Percentiles rank a stretch among this genome's conserved stretches.
Evolutionary conservation across 345 rosid genomes (phyloP).

Genomic region (Schrenkiella parvula): DNA sequence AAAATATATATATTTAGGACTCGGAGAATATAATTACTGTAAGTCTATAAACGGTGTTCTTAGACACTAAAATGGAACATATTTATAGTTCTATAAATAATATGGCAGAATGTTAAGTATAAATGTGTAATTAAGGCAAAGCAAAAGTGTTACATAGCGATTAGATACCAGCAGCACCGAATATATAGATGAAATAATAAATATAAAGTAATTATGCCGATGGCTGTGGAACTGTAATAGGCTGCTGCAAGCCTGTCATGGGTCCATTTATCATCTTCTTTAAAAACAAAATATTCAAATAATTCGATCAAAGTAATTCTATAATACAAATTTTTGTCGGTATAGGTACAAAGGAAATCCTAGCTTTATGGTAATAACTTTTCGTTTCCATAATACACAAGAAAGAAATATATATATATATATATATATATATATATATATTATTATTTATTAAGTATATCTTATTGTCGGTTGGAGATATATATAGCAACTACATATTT

Average conservation of each 20-base stretch:
- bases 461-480: not conserved
- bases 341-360: not conserved
- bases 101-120: not conserved
- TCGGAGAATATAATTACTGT: not conserved
- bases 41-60: not conserved
- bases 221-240: not conserved
- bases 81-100: not conserved
- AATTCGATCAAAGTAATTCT: not conserved
- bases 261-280: conserved; percentile 12
- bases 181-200: conserved; percentile 14
- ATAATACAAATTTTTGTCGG: not conserved
- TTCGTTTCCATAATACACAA: not conserved
- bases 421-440: not conserved
- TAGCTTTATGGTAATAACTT: not conserved
- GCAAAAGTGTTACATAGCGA: conserved; percentile 12
- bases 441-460: too few relatives aligned
- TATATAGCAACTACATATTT: not conserved
- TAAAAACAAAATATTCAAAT: not conserved
- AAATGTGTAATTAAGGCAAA: conserved; percentile 7
- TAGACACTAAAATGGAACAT: not conserved
- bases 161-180: conserved; percentile 1
- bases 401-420: not conserved
- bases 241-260: conserved; percentile 29
- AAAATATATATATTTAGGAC: not conserved
- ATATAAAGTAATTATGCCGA: not conserved